Conservation (phyloP, 345 rosid genomes). For the Rubroshorea leprosula region DNA sequence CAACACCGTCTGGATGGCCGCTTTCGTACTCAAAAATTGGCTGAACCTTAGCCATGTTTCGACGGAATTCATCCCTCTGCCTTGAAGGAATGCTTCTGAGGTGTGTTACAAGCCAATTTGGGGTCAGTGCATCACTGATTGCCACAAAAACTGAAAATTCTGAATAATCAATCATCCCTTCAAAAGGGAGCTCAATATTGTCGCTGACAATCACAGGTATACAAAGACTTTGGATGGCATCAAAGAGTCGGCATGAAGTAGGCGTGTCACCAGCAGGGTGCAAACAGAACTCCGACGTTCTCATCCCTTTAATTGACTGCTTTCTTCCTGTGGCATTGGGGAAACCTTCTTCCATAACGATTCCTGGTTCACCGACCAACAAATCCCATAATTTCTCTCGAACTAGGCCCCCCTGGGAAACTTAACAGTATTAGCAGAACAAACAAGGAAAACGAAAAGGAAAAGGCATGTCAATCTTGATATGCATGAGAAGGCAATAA, state of each 20-base stretch:
- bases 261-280: slow-evolving; percentile 99
- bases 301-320: slow-evolving; percentile 86
- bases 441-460: background rate
- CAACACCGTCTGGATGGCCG: slow-evolving; percentile 55
- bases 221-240: slow-evolving; percentile 93
- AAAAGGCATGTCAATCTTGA: too few relatives aligned
- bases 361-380: slow-evolving; percentile 47
- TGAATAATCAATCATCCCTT: slow-evolving; percentile 71
- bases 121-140: slow-evolving; percentile 64
- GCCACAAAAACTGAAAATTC: slow-evolving; percentile 76
- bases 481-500: too few relatives aligned
- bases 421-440: background rate
- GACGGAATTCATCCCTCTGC: slow-evolving; percentile 49
- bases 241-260: slow-evolving; percentile 90
- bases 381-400: slow-evolving; percentile 87
- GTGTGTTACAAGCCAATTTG: slow-evolving; percentile 55
- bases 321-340: slow-evolving; percentile 92
- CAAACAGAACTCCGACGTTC: slow-evolving; percentile 84
- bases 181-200: slow-evolving; percentile 83
- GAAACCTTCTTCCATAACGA: slow-evolving; percentile 93
- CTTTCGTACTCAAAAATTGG: slow-evolving; percentile 58
- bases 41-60: slow-evolving; percentile 54
- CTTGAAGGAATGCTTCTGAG: slow-evolving; percentile 49
- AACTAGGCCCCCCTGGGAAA: slow-evolving; percentile 65
- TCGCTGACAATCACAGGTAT: slow-evolving; percentile 89